These are phyloP conservation scores for Euphorbia pulcherrima DNA, from an alignment of 345 rosid genomes.

Conservation along the genomic window DNA sequence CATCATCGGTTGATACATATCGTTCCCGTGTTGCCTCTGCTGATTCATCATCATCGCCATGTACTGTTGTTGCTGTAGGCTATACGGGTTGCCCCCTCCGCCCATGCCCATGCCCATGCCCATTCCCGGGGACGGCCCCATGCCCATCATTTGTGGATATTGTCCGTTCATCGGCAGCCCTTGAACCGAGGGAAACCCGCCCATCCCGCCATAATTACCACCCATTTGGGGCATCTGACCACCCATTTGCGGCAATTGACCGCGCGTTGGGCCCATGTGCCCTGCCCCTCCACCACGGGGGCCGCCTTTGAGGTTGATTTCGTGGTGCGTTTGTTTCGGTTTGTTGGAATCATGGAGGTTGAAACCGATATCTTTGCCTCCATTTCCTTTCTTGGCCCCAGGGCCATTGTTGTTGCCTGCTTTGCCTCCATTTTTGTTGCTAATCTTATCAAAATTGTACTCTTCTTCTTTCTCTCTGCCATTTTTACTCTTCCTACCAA, in stretches of 20 bases:
- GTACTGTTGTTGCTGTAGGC: slow-evolving; percentile 48
- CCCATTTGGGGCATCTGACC: slow-evolving; percentile 30
- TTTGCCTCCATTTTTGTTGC: background rate
- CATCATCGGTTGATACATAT: slow-evolving; percentile 82
- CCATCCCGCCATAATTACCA: slow-evolving; percentile 31
- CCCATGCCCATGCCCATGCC: too few relatives aligned
- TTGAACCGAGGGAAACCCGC: slow-evolving; percentile 53
- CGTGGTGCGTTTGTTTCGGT: slow-evolving; percentile 41
- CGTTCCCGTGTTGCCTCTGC: slow-evolving; percentile 42
- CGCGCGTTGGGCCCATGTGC: slow-evolving; percentile 27
- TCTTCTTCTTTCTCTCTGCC: slow-evolving; percentile 27
- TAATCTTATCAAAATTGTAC: slow-evolving; percentile 21
- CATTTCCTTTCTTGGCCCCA: slow-evolving; percentile 14
- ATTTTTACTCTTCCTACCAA: slow-evolving; percentile 48
- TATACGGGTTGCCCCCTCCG: slow-evolving; percentile 40
- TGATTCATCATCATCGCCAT: slow-evolving; percentile 73
- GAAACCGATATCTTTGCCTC: slow-evolving; percentile 45
- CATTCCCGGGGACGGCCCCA: too few relatives aligned
- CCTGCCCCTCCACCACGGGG: slow-evolving; percentile 28
- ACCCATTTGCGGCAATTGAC: slow-evolving; percentile 30
- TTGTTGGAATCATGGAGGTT: slow-evolving; percentile 33
- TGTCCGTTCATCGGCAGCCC: slow-evolving; percentile 51
- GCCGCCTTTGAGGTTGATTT: slow-evolving; percentile 37
- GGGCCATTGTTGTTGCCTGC: slow-evolving; percentile 31
- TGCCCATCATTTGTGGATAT: slow-evolving; percentile 46